These are phyloP conservation scores for Gracilaria gracilis DNA, from an alignment of 23 red algal genomes.

Conservation along the genomic window DNA sequence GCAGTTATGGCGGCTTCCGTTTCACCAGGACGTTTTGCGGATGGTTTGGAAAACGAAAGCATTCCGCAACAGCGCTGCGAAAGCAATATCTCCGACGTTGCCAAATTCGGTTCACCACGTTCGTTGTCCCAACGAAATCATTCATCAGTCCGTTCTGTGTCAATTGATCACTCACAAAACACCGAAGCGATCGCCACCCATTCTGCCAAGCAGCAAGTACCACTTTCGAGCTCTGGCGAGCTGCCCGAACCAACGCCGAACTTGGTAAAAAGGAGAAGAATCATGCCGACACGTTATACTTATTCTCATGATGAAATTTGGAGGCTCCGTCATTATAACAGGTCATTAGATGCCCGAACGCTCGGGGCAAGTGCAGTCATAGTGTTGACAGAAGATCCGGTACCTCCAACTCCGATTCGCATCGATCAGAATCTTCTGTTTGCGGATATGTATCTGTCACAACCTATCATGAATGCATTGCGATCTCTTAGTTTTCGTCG, in stretches of 20 bases:
- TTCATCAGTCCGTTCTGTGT: background rate
- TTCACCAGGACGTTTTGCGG: background rate
- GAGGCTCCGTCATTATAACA: background rate
- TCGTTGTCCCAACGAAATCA: background rate
- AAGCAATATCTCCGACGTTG: background rate
- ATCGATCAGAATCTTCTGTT: conserved; percentile 17
- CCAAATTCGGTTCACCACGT: background rate
- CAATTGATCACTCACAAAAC: background rate
- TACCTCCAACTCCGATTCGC: background rate
- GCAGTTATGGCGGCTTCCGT: background rate
- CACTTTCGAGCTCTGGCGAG: background rate
- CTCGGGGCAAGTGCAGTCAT: background rate
- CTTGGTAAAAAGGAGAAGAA: background rate
- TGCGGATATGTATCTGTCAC: conserved; percentile 39
- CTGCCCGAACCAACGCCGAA: background rate
- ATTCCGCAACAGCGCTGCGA: background rate
- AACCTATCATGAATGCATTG: conserved; percentile 4
- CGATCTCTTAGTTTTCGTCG: background rate
- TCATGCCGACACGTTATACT: background rate
- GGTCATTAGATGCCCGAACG: background rate
- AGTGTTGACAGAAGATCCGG: background rate
- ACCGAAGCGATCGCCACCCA: background rate
- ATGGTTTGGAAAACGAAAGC: background rate
- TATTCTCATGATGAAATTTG: background rate
- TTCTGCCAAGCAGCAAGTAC: background rate